A percentile compares a stretch with the other conserved stretches of the same genome.
phyloP scores from a whole-genome alignment of 176 grass and related monocot species.

The Avena sativa region DNA sequence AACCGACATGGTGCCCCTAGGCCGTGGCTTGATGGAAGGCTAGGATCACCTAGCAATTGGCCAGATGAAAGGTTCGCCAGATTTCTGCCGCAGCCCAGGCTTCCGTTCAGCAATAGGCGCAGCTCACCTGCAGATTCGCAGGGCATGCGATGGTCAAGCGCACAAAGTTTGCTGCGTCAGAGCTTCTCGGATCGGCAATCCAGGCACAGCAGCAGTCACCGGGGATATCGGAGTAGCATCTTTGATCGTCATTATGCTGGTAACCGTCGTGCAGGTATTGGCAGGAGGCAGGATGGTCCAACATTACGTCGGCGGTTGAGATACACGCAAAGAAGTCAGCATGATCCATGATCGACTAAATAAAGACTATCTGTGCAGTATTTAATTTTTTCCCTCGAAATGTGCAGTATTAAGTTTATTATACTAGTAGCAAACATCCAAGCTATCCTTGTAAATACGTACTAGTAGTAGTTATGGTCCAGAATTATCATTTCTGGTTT shows the following conservation, averaged over 20 bases:
- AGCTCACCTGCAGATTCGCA: conserved; percentile 60
- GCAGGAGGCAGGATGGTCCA: conserved; percentile 47
- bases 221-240: background rate
- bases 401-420: conserved; percentile 37
- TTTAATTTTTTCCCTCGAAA: too few species aligned
- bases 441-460: conserved; percentile 49
- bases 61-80: conserved; percentile 45
- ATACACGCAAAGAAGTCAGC: conserved; percentile 47
- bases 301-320: conserved; percentile 45
- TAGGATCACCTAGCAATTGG: conserved; percentile 56
- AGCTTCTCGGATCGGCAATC: conserved; percentile 34
- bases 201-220: conserved; percentile 27
- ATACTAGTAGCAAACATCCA: conserved; percentile 11
- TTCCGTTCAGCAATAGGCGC: conserved; percentile 39
- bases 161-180: conserved; percentile 27
- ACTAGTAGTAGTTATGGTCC: background rate
- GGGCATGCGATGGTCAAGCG: conserved; percentile 31
- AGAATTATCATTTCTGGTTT: background rate
- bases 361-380: background rate
- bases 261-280: background rate
- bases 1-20: conserved; percentile 34
- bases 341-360: conserved; percentile 28
- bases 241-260: conserved; percentile 26
- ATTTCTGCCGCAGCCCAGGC: conserved; percentile 34
- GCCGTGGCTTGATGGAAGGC: conserved; percentile 41